Conservation (phyloP, 2,329 filamentous ascomycete species). For the Pseudogymnoascus destructans region DNA sequence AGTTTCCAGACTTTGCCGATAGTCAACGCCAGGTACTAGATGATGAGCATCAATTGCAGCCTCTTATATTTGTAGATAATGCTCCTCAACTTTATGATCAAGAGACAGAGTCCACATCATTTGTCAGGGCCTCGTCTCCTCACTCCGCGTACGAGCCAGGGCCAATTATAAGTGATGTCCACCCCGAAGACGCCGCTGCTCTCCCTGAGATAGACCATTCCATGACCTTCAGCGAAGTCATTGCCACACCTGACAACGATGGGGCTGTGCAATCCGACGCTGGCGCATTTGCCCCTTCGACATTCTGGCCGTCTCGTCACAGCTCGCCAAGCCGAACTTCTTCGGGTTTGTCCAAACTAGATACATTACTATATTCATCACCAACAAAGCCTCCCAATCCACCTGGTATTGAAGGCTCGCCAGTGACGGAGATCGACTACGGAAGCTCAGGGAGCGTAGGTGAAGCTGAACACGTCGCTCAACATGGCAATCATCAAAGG, state of each 20-base stretch:
- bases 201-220: not conserved
- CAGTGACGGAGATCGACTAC: constrained; percentile 24
- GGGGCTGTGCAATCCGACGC: not conserved
- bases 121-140: not conserved
- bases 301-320: not conserved
- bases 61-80: not conserved
- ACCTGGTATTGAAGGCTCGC: constrained; percentile 13
- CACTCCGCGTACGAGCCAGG: not conserved
- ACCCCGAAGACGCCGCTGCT: not conserved
- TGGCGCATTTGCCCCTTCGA: not conserved
- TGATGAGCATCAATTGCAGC: not conserved
- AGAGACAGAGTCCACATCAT: not conserved
- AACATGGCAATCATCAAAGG: constrained; percentile 29
- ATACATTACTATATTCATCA: not conserved
- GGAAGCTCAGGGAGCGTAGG: constrained; percentile 21
- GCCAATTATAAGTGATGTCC: not conserved
- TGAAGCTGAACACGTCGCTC: constrained; percentile 11
- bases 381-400: not conserved
- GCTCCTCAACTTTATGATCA: not conserved
- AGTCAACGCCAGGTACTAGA: not conserved
- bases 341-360: not conserved
- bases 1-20: constrained; percentile 3
- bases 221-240: not conserved
- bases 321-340: not conserved
- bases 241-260: not conserved